Base-by-base conservation (phyloP, 192 early-diverging fungal genomes). In the Kickxella alabastrina region DNA sequence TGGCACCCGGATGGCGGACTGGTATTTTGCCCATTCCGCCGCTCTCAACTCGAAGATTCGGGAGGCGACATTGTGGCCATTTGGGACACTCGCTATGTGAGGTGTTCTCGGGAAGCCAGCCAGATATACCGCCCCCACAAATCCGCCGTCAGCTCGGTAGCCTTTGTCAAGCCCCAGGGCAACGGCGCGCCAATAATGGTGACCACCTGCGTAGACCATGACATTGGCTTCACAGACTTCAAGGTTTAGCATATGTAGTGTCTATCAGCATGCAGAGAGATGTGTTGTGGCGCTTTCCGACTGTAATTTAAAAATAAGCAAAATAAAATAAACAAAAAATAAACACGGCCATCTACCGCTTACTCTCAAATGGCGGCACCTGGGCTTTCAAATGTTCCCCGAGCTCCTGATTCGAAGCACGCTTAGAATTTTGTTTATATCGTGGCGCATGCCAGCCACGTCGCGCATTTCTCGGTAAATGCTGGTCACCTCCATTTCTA, bases 1-100 rank as follows among this genome's bases (percentile, higher is more conserved):
- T 69, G 67, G 67, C 67, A 69, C 21, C 67, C 67, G 3, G 41
- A 42, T 25, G 60, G 67, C 13, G 19, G 59, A 8, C 59, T 69
- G 37, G 41, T 69, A 1, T 53, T 69, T 26, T 69, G 51, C 35
- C 67, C 67, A 19, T 38, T 58, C 14, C 54, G 49, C 12, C 25
- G 45, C 7, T 42, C 44, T 15, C 36, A 36, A 8, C 15, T 47
- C 4, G 34, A 42, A 24, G 36, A 41, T 17, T 23, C 49, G 3
- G 34, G 19, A 6, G 49, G 51, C 22, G 55, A 59, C 4, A 25
- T 37, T 7, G 54, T 69, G 1, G 59, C 45, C 10, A 62, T 62
- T 37, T 69, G 67, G 67, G 67, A 69, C 41, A 49, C 54, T 6
- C 67, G 67, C 10, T 69, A 58, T 17, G 48, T 35, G 8, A 26